Conservation (phyloP, 495 filamentous ascomycete species). For the Glutinoglossum americanum region DNA sequence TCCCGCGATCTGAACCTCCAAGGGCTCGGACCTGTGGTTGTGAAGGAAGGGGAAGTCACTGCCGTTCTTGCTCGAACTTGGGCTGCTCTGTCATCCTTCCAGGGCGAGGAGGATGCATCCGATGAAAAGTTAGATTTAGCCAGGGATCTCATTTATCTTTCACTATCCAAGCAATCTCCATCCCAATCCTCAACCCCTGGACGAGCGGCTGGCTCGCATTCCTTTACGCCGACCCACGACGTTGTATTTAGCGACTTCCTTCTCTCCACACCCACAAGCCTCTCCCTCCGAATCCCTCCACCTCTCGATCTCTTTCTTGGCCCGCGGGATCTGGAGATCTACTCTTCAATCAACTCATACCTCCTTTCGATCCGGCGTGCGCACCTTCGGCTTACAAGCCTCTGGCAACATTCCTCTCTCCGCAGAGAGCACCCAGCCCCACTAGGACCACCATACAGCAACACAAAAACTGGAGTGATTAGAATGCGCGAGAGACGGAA, state of each 20-base stretch:
- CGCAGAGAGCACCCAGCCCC: slow-evolving; percentile 55
- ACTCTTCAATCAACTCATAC: slow-evolving; percentile 71
- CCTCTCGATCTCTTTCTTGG: slow-evolving; percentile 78
- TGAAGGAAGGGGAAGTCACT: slow-evolving; percentile 75
- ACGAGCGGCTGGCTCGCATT: neutral
- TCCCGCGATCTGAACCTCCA: slow-evolving; percentile 13
- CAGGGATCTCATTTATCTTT: slow-evolving; percentile 50
- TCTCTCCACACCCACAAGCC: slow-evolving; percentile 48
- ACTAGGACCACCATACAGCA: slow-evolving; percentile 38
- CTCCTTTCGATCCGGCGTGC: slow-evolving; percentile 63
- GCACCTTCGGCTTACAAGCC: slow-evolving; percentile 54
- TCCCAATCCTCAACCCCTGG: slow-evolving; percentile 14
- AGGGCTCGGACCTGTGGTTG: slow-evolving; percentile 31
- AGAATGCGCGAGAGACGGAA: slow-evolving; percentile 33
- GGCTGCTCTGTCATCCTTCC: slow-evolving; percentile 50
- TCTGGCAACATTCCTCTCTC: slow-evolving; percentile 66
- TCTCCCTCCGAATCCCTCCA: slow-evolving; percentile 52
- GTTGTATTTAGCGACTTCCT: slow-evolving; percentile 56
- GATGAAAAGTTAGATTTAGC: slow-evolving; percentile 64
- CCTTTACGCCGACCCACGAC: slow-evolving; percentile 11
- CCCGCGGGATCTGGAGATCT: slow-evolving; percentile 46
- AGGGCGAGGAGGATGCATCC: slow-evolving; percentile 46
- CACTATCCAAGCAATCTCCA: slow-evolving; percentile 23
- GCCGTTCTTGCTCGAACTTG: slow-evolving; percentile 53
- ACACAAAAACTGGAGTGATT: slow-evolving; percentile 30